Base-by-base conservation (phyloP, 495 filamentous ascomycete genomes). In the Patellaria atrata region DNA sequence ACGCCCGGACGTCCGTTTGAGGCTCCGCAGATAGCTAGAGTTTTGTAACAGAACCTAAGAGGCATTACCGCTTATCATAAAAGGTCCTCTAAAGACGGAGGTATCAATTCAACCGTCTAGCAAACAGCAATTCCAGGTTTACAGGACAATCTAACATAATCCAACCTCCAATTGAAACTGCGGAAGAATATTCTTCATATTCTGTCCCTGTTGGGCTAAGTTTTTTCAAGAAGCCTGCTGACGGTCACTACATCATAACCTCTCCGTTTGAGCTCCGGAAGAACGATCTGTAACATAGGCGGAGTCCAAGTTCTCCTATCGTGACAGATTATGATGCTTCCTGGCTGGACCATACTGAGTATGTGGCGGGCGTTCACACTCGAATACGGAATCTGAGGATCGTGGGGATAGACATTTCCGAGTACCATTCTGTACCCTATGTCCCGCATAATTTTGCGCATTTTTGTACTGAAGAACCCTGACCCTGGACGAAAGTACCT, bases 401-500 rank as follows among this genome's bases (percentile, higher is more conserved):
- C 83, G 57, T 91, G 82, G 10, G 83, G 83, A 54, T 86, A 91
- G 20, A 89, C 76, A 51, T 72, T 76, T 10, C 83, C 83, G 21
- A 92, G 58, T 11, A 86, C 77, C 2, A 86, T 46, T 26, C 62
- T 49, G 51, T 79, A 82, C 0, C 73, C 73, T 27, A 82, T 34
- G 29, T 44, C 52, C 13, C 48, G 41, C 9, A 80, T 54, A 6
- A 74, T 47, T 13, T 54, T 54, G 7, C 75, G 58, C 70, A 89
- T 80, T 5, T 71, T 54, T 8, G 62, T 55, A 43, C 68, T 79
- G 50, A 86, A 89, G 48, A 86, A 75, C 12, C 83, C 83, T 0
- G 74, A 81, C 0, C 83, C 83, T 1, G 83, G 83, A 0, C 83
- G 68, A 53, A 84, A 92, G 46, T 73, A 80, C 48, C 65, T 66